phyloP scores from a whole-genome alignment of 768 basidiomycete genomes.

The Mycena galopus region DNA sequence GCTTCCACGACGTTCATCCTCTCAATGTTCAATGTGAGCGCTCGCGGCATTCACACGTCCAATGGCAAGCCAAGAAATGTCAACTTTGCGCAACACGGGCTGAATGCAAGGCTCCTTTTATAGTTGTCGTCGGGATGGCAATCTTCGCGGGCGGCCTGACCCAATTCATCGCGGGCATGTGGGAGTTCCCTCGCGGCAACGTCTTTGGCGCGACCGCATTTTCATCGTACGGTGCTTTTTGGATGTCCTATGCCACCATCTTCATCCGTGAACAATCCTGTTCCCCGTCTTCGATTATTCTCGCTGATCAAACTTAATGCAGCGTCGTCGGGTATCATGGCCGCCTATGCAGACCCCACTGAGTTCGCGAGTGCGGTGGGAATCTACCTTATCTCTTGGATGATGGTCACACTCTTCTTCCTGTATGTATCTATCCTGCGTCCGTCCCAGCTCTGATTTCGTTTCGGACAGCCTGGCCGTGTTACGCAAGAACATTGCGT shows the following conservation, averaged over 20 bases:
- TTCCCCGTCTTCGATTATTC: neutral
- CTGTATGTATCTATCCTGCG: neutral
- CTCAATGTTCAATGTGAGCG: conserved; percentile 73
- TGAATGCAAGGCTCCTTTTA: too few species aligned
- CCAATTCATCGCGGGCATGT: conserved; percentile 87
- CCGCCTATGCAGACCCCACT: conserved; percentile 57
- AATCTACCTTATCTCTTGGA: conserved; percentile 77
- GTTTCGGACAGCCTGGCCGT: conserved; percentile 48
- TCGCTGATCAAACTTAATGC: conserved; percentile 39
- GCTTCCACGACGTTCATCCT: conserved; percentile 77
- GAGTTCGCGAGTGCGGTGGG: conserved; percentile 72
- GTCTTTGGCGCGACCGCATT: conserved; percentile 82
- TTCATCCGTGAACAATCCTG: conserved; percentile 51
- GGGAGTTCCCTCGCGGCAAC: conserved; percentile 76
- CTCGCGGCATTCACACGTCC: conserved; percentile 62
- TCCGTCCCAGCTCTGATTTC: neutral
- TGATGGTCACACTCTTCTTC: conserved; percentile 73
- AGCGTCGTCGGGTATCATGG: conserved; percentile 65
- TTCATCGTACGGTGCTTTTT: conserved; percentile 81
- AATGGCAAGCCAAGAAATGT: too few species aligned
- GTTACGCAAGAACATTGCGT: conserved; percentile 54
- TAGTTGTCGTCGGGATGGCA: conserved; percentile 84
- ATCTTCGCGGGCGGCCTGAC: conserved; percentile 80
- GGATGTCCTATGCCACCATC: conserved; percentile 82
- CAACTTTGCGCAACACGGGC: too few species aligned